Conservation (phyloP, 176 grass and related monocot genomes). For the Cenchrus americanus region DNA sequence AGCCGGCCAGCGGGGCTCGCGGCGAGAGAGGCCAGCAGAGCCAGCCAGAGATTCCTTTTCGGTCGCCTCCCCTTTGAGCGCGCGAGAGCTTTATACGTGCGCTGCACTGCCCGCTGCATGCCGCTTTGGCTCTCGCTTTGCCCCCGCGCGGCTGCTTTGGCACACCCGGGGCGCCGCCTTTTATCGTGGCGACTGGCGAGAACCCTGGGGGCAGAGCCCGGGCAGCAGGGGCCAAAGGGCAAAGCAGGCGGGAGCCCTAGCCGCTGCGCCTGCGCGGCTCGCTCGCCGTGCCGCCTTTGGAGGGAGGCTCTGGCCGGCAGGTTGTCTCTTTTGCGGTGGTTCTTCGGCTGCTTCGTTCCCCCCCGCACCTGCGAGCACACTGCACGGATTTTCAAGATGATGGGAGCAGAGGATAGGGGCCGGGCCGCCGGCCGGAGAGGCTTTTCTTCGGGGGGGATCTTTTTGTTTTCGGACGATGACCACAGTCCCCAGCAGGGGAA, state of each 20-base stretch:
- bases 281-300: constrained; percentile 23
- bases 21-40: too few species aligned
- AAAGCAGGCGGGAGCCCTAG: too few species aligned
- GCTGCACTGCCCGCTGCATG: neutral
- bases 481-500: too few species aligned
- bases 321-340: neutral
- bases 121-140: neutral
- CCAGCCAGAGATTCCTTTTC: too few species aligned
- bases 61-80: neutral
- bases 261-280: neutral
- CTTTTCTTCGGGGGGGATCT: too few species aligned
- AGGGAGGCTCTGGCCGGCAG: neutral
- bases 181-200: constrained; percentile 40
- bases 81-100: neutral
- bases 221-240: constrained; percentile 11
- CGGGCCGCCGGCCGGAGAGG: neutral
- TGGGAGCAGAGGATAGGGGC: constrained; percentile 4
- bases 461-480: too few species aligned
- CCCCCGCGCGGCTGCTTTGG: neutral
- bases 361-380: neutral
- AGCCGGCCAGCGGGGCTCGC: too few species aligned
- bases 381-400: constrained; percentile 48
- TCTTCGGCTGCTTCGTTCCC: neutral
- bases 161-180: neutral
- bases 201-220: neutral